Percentiles rank a stretch among this genome's conserved stretches.
Evolutionary conservation across 1,139 yeast species (phyloP).

Genomic region (Yamadazyma oceani): DNA sequence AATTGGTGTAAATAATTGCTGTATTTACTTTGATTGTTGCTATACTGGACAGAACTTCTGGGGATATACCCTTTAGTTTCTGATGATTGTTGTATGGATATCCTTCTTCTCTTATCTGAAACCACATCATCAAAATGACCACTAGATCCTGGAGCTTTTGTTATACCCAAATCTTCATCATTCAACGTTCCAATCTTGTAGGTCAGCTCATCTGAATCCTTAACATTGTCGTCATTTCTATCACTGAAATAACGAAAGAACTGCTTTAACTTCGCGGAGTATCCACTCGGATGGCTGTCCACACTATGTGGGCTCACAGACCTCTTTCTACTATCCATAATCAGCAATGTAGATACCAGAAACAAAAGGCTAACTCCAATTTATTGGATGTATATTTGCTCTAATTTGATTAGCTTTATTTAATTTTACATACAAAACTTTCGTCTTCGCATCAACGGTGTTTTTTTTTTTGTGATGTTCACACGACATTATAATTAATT

Average conservation of each 20-base stretch:
- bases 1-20: constrained; percentile 25
- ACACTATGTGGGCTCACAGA: constrained; percentile 19
- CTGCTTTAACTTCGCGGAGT: not conserved
- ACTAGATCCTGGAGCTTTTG: not conserved
- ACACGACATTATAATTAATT: not conserved
- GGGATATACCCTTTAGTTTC: constrained; percentile 24
- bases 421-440: too few species aligned
- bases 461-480: too few species aligned
- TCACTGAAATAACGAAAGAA: not conserved
- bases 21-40: constrained; percentile 24
- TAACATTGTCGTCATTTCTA: not conserved
- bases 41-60: constrained; percentile 23
- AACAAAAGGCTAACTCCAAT: too few species aligned
- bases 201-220: not conserved
- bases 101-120: constrained; percentile 31
- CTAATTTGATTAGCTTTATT: too few species aligned
- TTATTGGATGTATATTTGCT: too few species aligned
- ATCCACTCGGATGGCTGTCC: constrained; percentile 3
- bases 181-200: not conserved
- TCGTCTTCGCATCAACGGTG: too few species aligned
- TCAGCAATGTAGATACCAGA: too few species aligned
- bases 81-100: constrained; percentile 26
- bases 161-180: not conserved
- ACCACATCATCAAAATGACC: constrained; percentile 18
- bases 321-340: constrained; percentile 12